Evolutionary conservation across 2,329 filamentous ascomycete species (phyloP).

Genomic region (Beauveria australis): DNA sequence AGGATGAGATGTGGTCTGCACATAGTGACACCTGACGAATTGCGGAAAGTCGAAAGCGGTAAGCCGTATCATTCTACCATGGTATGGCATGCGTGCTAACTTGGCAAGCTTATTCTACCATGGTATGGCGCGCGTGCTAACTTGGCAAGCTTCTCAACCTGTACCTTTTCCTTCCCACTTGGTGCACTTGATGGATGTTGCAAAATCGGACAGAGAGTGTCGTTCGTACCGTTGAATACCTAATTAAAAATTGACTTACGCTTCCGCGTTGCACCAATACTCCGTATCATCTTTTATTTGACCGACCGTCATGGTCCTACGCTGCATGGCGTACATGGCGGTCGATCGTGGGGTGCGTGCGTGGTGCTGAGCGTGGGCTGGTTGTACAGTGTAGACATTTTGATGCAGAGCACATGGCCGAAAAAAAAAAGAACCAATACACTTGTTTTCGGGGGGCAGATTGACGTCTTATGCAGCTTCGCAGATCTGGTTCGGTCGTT

Average conservation of each 20-base stretch:
- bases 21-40: not conserved
- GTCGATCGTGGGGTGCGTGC: not conserved
- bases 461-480: not conserved
- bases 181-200: not conserved
- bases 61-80: too few species aligned
- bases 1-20: not conserved
- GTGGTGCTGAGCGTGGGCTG: not conserved
- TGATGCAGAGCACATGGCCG: not conserved
- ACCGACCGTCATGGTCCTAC: not conserved
- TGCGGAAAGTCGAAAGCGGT: too few species aligned
- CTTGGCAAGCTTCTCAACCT: too few species aligned
- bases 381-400: too few species aligned
- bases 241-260: not conserved
- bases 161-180: not conserved
- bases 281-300: not conserved
- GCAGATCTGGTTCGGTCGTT: not conserved
- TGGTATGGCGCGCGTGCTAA: too few species aligned
- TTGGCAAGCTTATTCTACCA: not conserved
- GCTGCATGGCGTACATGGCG: not conserved
- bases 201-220: not conserved
- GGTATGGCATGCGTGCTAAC: too few species aligned
- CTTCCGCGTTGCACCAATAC: slow-evolving; percentile 1
- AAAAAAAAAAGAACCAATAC: not conserved
- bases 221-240: not conserved
- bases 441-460: not conserved